phyloP scores from a whole-genome alignment of 2,329 filamentous ascomycete species.

The Colletotrichum paranaense region DNA sequence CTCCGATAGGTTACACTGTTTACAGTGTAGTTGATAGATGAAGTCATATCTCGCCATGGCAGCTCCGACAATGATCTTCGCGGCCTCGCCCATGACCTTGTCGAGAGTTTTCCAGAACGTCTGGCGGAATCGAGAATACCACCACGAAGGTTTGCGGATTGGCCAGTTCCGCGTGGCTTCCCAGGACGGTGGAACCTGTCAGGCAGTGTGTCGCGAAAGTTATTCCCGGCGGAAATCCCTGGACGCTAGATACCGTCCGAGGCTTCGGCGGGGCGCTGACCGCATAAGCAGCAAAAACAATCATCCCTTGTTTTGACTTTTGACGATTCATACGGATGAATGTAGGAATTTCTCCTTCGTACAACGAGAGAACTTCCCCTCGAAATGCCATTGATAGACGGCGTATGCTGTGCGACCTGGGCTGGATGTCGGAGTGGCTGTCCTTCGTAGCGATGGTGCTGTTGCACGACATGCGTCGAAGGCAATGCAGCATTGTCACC shows the following conservation, averaged over 20 bases:
- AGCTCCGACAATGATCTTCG: neutral
- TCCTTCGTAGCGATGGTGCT: too few species aligned
- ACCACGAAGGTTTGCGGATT: conserved; percentile 4
- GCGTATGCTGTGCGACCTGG: neutral
- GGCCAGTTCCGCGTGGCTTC: neutral
- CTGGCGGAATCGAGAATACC: conserved; percentile 6
- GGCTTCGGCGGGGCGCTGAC: conserved; percentile 15
- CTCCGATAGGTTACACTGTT: too few species aligned
- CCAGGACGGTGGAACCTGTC: neutral
- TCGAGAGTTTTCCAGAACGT: neutral
- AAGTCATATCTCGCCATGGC: neutral
- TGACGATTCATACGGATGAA: too few species aligned
- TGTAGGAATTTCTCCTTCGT: too few species aligned
- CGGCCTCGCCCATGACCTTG: neutral
- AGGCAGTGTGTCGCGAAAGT: neutral
- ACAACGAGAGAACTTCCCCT: neutral
- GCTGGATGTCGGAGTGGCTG: neutral
- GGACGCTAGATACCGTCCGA: neutral
- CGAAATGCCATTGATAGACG: neutral
- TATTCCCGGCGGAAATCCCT: conserved; percentile 17
- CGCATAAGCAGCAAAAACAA: neutral
- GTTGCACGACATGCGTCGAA: neutral
- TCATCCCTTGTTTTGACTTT: neutral
- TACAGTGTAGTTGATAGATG: neutral
- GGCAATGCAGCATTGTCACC: neutral